Base-by-base conservation (phyloP, 352 stramenopile genomes). In the Globisporangium yorkense region DNA sequence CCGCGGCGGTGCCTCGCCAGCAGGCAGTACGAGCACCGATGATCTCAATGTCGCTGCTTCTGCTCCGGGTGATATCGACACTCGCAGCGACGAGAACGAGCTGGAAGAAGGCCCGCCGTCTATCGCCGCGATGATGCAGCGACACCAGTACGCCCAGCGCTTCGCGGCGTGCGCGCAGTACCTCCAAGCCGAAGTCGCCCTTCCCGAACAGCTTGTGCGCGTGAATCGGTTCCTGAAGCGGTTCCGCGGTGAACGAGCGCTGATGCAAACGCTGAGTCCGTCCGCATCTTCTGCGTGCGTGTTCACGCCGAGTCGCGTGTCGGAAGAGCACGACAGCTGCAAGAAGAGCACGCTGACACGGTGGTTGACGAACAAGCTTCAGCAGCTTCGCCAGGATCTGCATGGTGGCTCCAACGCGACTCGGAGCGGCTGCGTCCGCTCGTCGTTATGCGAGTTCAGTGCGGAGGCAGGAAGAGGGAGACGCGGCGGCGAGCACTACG, bases 321-420 rank as follows among this genome's bases (percentile, higher is more conserved):
- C 20, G 0, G 41, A 53, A 33, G 56, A 43, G 10, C 48, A 66
- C 1, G 62, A 73, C 45, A 56, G 61, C 15, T 54, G 62, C 41
- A 61, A 51, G 31, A 54, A 57, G 41, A 71, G 44, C 39, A 59
- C 56, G 2, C 39, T 79, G 2, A 72, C 56, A n/a, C 65, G 51
- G 18, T 79, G 71, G 71, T 58, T 79, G 1, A 55, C 59, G 21
- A 49, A 57, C 3, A 79, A 79, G 55, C 56, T 79, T 13, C 56
- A 74, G 16, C 71, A 79, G 35, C 68, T 79, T 10, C 62, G 64
- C 31, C 56, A 65, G n/a, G 71, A 79, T 59, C 47, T 77, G n/a
- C 59, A 72, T 6, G 65, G 67, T 43, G 54, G 51, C 44, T 16
- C 6, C 2, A 20, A 49, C n/a, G n/a, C 44, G 7, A 29, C 44